Conservation (phyloP, 2,329 filamentous ascomycete species). For the Harringtonia aguacate region DNA sequence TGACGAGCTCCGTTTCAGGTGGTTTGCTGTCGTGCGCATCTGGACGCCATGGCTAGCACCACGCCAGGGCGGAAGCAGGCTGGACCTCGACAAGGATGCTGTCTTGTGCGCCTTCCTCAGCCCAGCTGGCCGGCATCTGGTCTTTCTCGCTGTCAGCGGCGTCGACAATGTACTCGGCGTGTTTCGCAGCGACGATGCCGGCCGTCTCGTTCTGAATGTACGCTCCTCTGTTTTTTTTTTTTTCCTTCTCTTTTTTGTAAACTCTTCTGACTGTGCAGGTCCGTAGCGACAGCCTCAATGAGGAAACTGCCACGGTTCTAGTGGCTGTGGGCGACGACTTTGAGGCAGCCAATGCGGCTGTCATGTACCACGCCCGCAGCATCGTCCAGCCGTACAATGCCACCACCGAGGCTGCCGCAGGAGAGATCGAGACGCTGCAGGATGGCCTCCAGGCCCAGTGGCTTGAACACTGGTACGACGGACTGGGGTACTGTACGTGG, state of each 20-base stretch:
- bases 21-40: conserved; percentile 71
- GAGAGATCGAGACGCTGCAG: conserved; percentile 24
- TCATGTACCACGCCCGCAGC: conserved; percentile 78
- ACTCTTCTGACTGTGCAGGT: conserved; percentile 23
- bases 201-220: conserved; percentile 57
- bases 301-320: conserved; percentile 50
- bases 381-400: conserved; percentile 31
- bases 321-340: conserved; percentile 63
- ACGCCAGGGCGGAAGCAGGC: conserved; percentile 61
- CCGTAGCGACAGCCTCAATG: conserved; percentile 53
- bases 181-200: conserved; percentile 54
- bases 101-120: conserved; percentile 70
- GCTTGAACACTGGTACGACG: conserved; percentile 85
- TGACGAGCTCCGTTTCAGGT: conserved; percentile 34
- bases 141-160: conserved; percentile 69
- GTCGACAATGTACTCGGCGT: conserved; percentile 58
- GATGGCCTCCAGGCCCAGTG: conserved; percentile 50
- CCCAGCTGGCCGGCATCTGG: conserved; percentile 59
- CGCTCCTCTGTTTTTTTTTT: background rate
- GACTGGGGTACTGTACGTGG: conserved; percentile 93
- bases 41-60: conserved; percentile 83
- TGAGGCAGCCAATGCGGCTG: conserved; percentile 65
- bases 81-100: conserved; percentile 66
- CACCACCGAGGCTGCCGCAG: background rate
- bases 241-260: background rate